Evolutionary conservation across 257 asterid species (phyloP).

Genomic region (Solanum habrochaites): DNA sequence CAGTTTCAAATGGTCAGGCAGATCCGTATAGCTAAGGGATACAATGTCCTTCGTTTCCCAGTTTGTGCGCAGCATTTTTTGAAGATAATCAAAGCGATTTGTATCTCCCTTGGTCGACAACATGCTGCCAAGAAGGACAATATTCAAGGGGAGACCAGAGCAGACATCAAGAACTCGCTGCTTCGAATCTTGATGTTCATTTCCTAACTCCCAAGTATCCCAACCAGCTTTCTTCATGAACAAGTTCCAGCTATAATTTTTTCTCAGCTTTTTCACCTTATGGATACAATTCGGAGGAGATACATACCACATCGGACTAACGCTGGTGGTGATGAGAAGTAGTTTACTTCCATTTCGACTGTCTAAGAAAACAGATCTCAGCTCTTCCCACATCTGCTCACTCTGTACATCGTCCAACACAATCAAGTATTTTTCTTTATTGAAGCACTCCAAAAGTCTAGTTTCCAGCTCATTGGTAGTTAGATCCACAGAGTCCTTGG

Average conservation of each 20-base stretch:
- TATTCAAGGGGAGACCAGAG: constrained; percentile 5
- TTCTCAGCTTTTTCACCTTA: not conserved
- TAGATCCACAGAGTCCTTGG: not conserved
- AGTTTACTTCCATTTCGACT: constrained; percentile 2
- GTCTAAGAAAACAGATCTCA: constrained; percentile 3
- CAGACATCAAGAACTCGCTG: not conserved
- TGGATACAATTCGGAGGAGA: not conserved
- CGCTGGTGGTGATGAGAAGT: constrained; percentile 5
- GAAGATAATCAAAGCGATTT: not conserved
- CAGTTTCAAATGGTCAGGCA: constrained; percentile 4
- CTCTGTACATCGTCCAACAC: constrained; percentile 15
- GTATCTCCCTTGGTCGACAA: not conserved
- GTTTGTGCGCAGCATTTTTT: not conserved
- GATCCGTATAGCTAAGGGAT: constrained; percentile 8
- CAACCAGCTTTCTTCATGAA: constrained; percentile 9
- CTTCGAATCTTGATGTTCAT: not conserved
- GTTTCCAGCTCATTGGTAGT: not conserved
- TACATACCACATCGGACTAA: not conserved
- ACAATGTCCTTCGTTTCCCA: constrained; percentile 2
- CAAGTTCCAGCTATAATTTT: not conserved
- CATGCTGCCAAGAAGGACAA: constrained; percentile 25
- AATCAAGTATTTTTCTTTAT: constrained; percentile 5
- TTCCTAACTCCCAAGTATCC: not conserved
- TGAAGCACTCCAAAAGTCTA: not conserved
- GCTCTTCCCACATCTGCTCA: not conserved